Evolutionary conservation across 768 basidiomycete genomes (phyloP), one percentile per base, ranked within the genome.

Genomic region (Tylopilus felleus): DNA sequence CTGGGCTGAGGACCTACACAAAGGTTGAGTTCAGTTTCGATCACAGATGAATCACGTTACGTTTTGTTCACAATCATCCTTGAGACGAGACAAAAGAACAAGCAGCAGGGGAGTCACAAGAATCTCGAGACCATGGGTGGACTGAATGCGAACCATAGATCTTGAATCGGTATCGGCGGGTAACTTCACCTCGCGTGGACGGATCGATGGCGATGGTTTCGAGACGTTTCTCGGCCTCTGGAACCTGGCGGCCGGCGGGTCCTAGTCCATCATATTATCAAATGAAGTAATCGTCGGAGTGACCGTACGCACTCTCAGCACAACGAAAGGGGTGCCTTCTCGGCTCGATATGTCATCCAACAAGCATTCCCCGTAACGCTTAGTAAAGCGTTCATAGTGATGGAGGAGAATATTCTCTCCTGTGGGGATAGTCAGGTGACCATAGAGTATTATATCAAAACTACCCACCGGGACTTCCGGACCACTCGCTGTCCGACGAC

Each of bases 101-200:
- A 82, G 54, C 17, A 83, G 45, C 19, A 88, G 71, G 3, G 88
- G 87, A 6, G 82, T 86, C n/a, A 85, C 51, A 40, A 71, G 69
- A 17, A 84, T 44, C 35, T 72, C 68, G 14, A 82, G 45, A 19
- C 71, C 69, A 27, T 69, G 71, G 27, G 60, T 59, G 51, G 69
- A 75, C 33, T 67, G 69, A 28, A 84, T 53, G 27, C 81, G 79
- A 46, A 66, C 44, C 52, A 68, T 47, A 14, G 52, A 54, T n/a
- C 35, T 41, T 17, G 64, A 45, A 8, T 40, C 23, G 17, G 21
- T 27, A 41, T 35, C 21, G n/a, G 28, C 4, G 16, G 31, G 38
- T 42, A 49, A 47, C 19, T 53, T 58, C 9, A 4, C 19, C 29
- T 52, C 57, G 48, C 21, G 53, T 28, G 49, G 48, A 49, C 46